phyloP scores from a whole-genome alignment of 1,284 basidiomycete genomes.

The Marasmius oreades region DNA sequence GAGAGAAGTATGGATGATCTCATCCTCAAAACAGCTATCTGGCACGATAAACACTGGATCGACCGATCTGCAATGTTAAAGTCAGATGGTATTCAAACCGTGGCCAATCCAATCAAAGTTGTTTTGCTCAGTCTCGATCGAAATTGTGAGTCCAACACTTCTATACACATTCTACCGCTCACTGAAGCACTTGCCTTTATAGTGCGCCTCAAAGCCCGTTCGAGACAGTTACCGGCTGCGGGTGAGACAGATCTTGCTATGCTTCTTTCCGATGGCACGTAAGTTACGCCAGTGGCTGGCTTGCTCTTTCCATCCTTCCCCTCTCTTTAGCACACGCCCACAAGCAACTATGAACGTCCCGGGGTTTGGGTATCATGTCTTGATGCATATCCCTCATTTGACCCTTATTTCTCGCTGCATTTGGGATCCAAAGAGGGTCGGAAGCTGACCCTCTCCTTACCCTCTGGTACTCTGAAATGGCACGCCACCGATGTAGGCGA shows the following conservation, averaged over 20 bases:
- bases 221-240: conserved; percentile 73
- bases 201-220: conserved; percentile 84
- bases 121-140: conserved; percentile 89
- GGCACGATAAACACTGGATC: conserved; percentile 91
- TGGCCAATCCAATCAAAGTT: conserved; percentile 67
- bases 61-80: conserved; percentile 77
- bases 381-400: neutral
- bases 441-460: no score
- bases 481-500: conserved; percentile 2
- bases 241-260: conserved; percentile 71
- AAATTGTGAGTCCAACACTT: conserved; percentile 64
- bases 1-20: conserved; percentile 92
- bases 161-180: conserved; percentile 11
- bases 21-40: conserved; percentile 86
- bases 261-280: conserved; percentile 49
- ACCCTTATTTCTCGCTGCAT: neutral
- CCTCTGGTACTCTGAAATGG: neutral
- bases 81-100: conserved; percentile 30
- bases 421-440: neutral
- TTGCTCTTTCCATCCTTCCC: neutral
- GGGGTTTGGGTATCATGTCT: neutral
- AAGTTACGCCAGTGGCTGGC: conserved; percentile 9
- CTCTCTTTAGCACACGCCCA: neutral
- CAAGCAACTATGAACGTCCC: neutral
- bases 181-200: conserved; percentile 18